phyloP scores from a whole-genome alignment of 768 basidiomycete species.

The Clitopilus passeckerianus region DNA sequence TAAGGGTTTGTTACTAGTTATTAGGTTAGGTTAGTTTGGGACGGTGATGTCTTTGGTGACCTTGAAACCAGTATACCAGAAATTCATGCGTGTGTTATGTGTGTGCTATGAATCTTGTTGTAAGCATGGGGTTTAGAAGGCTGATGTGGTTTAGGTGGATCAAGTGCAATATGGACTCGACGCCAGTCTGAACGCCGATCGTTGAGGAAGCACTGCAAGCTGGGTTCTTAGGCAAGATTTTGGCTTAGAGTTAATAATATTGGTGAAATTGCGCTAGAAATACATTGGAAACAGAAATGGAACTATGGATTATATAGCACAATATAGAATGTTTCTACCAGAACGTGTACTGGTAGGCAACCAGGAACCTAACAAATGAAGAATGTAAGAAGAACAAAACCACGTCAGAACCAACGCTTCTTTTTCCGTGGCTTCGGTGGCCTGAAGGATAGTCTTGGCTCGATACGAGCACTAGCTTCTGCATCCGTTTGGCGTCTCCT shows the following conservation, averaged over 20 bases:
- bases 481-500: slow-evolving; percentile 6
- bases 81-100: not conserved
- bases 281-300: no score
- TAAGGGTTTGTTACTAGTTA: not conserved
- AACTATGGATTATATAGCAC: no score
- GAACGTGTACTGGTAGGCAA: no score
- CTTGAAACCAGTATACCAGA: not conserved
- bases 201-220: not conserved
- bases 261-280: no score
- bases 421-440: not conserved
- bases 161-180: not conserved
- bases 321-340: no score
- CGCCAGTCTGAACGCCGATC: not conserved
- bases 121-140: not conserved
- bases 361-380: no score
- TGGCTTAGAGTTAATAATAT: no score
- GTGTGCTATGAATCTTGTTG: not conserved
- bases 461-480: not conserved
- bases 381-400: not conserved
- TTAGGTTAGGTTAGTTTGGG: not conserved
- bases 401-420: not conserved
- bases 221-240: not conserved
- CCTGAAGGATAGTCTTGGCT: not conserved
- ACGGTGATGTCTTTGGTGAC: not conserved
- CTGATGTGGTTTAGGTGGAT: not conserved